Base-by-base conservation (phyloP, 768 basidiomycete species). In the Clitopilus hobsonii region DNA sequence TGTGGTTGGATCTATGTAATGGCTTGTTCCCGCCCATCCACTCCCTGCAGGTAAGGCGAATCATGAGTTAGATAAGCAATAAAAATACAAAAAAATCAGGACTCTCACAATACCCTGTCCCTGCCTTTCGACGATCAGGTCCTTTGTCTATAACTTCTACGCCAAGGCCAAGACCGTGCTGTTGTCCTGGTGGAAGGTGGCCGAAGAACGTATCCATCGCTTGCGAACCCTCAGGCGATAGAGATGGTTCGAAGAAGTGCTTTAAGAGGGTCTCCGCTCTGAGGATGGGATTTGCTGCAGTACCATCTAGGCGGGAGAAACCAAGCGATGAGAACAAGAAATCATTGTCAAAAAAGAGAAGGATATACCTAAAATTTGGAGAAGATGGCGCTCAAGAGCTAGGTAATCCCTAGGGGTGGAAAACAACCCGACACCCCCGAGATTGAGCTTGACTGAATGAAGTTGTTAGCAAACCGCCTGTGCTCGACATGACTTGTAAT, bases 381-480 rank as follows among this genome's bases (percentile, higher is more conserved):
- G 30, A 3, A 51, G 6, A 22, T 51, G 49, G 24, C 49, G 49
- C 10, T 28, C 26, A 45, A 64, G 5, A 1, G 59, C 45, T 8
- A 63, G 60, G 47, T 63, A 63, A 38, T 64, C 63, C 45, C 58
- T 60, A 49, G 61, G 52, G 7, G 65, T 58, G 13, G 54, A 50
- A 49, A 57, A 61, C 6, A 64, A 25, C 6, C 58, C 59, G 10
- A 55, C 54, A 5, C 60, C 63, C 1, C 55, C 61, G 7, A 64
- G 32, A 51, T 60, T 58, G 11, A 63, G 56, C 16, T 53, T 53
- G 7, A 61, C 65, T 66, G 20, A 5, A 26, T 27, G 45, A 14
- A 6, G 24, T 10, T 45, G 16, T 45, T 23, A 27, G 3, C 32
- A 47, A 2, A 11, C 16, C 16, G 6, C 11, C 22, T 32, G 25